These are phyloP conservation scores for Hydnomerulius pinastri DNA, from an alignment of 768 basidiomycete genomes.

Conservation along the genomic window DNA sequence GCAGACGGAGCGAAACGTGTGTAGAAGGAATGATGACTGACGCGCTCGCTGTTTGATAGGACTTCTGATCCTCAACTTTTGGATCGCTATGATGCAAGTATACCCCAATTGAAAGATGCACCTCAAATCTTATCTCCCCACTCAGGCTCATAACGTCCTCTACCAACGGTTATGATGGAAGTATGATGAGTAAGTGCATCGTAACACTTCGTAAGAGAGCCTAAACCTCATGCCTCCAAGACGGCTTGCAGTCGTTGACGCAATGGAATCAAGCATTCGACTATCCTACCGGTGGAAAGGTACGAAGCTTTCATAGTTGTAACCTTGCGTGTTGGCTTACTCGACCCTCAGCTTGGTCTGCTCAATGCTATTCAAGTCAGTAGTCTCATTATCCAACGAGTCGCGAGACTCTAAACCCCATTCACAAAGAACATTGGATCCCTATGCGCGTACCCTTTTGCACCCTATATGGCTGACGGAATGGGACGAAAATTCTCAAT, in stretches of 20 bases:
- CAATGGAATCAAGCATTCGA: slow-evolving; percentile 39
- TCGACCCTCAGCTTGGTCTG: slow-evolving; percentile 31
- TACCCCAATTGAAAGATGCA: background rate
- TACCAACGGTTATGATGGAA: slow-evolving; percentile 41
- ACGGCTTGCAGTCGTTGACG: slow-evolving; percentile 38
- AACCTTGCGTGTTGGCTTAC: background rate
- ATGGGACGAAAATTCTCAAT: slow-evolving; percentile 42
- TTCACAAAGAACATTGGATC: slow-evolving; percentile 39
- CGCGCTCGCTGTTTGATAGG: slow-evolving; percentile 30
- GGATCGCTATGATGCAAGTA: slow-evolving; percentile 63
- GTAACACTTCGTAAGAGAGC: background rate
- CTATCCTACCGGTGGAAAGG: slow-evolving; percentile 31
- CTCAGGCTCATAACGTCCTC: slow-evolving; percentile 37
- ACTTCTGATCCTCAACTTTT: slow-evolving; percentile 59
- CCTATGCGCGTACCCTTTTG: slow-evolving; percentile 39
- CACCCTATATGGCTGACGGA: slow-evolving; percentile 43
- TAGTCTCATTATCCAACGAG: background rate
- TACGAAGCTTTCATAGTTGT: background rate
- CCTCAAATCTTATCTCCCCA: background rate
- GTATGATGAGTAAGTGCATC: slow-evolving; percentile 39
- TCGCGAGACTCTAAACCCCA: background rate
- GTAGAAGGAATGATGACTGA: background rate
- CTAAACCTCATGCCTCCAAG: slow-evolving; percentile 12
- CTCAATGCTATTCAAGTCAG: slow-evolving; percentile 39
- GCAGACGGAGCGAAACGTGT: background rate